These are phyloP conservation scores for Coemansia sp. DNA, from an alignment of 192 early-diverging fungal genomes.

Conservation along the genomic window DNA sequence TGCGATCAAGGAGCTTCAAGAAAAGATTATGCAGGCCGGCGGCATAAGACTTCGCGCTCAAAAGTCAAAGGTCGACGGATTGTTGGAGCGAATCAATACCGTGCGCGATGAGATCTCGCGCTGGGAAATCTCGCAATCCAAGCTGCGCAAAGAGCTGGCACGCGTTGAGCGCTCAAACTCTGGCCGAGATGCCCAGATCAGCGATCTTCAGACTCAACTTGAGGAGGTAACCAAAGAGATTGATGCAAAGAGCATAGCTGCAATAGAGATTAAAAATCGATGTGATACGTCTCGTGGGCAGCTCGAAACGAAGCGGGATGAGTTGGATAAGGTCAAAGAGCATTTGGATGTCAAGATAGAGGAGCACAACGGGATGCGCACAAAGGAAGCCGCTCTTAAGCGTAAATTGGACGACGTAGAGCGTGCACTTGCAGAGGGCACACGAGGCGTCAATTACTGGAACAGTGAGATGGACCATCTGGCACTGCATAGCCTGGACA, in stretches of 20 bases:
- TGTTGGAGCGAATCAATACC: slow-evolving; percentile 74
- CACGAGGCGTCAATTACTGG: slow-evolving; percentile 54
- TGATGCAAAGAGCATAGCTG: slow-evolving; percentile 57
- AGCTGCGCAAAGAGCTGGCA: slow-evolving; percentile 71
- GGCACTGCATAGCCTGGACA: slow-evolving; percentile 55
- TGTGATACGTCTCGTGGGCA: slow-evolving; percentile 38
- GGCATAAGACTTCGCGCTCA: slow-evolving; percentile 85
- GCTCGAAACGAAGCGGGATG: slow-evolving; percentile 68
- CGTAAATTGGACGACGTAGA: slow-evolving; percentile 69
- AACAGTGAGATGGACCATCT: slow-evolving; percentile 62
- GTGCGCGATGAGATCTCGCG: slow-evolving; percentile 72
- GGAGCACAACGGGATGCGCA: slow-evolving; percentile 66
- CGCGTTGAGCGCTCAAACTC: slow-evolving; percentile 68
- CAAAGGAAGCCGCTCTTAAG: slow-evolving; percentile 66
- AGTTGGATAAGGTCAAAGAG: slow-evolving; percentile 65
- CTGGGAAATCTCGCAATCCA: slow-evolving; percentile 68
- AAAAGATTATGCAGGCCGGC: slow-evolving; percentile 88
- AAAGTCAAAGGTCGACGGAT: slow-evolving; percentile 78
- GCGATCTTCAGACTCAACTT: slow-evolving; percentile 65
- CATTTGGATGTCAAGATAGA: slow-evolving; percentile 67
- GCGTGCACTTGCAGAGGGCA: slow-evolving; percentile 57
- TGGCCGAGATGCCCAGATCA: slow-evolving; percentile 65
- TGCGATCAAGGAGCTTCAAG: slow-evolving; percentile 78
- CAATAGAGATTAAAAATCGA: slow-evolving; percentile 52
- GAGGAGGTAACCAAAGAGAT: slow-evolving; percentile 63